Evolutionary conservation across 208 protist genomes (phyloP), one percentile per base, ranked within the genome.

Genomic region (Leishmania mexicana): DNA sequence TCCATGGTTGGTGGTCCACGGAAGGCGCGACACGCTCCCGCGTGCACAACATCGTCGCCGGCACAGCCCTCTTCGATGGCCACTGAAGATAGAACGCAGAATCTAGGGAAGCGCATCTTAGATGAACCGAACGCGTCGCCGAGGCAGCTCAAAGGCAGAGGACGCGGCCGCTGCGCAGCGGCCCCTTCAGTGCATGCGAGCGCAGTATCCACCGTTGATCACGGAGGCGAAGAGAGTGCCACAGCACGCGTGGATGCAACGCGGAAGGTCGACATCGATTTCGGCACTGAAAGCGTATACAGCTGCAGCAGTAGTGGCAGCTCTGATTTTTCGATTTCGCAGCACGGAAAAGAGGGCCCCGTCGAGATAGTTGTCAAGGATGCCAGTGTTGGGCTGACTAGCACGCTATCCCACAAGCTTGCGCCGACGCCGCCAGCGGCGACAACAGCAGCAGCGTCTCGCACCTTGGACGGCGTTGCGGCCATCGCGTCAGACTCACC

Each of bases 21-120:
- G 6, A 83, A 73, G 35, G 31, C 31, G 80, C 60, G 80, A 45
- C 64, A 64, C 28, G 10, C 62, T 53, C 75, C 74, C 62, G 62
- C 74, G 62, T 57, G 38, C 49, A 58, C 71, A 72, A 1, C 57
- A 28, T 13, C 70, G 57, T 35, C 70, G 31, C 57, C 71, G 45
- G 64, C 71, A 68, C 28, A 8, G 31, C 31, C 62, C 62, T 68
- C 31, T 2, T 60, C 74, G 28, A 8, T 54, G 60, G 75, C 35
- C 57, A 45, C 24, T 40, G 45, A 45, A 35, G 40, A 42, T 31
- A 45, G 38, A n/a, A 51, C 45, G 31, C n/a, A 15, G 49, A 47
- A 64, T 40, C 38, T 40, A 38, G 28, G 11, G n/a, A 35, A 31
- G 68, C 45, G 28, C 28, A 51, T 54, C 68, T n/a, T 53, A 21